Base-by-base conservation (phyloP, 768 basidiomycete genomes). In the Trametes coccinea region DNA sequence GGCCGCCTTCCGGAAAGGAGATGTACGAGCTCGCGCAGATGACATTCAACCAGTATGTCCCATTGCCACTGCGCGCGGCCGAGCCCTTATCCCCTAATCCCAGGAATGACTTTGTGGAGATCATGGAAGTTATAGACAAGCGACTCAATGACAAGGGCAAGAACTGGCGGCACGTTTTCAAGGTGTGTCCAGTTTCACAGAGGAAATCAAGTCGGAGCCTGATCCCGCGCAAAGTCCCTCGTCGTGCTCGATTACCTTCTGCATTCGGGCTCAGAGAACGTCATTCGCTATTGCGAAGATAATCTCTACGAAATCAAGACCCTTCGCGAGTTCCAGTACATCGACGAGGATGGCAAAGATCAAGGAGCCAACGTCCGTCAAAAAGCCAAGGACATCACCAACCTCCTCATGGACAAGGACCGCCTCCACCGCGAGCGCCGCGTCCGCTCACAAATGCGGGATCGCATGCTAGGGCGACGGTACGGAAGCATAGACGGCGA, bases 111-210 rank as follows among this genome's bases (percentile, higher is more conserved):
- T 98, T 97, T 71, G 89, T 97, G 8, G 96, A 98, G 76, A 92
- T 98, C 71, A 95, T 98, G 91, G 93, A 97, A 78, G 94, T 97
- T 89, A 82, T 98, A 43, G 95, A 97, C 77, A 98, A 98, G 77
- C 85, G 96, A 50, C 77, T 98, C 63, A 94, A 95, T 66, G 96
- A 98, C 79, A 98, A 97, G 80, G 96, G 96, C 33, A 98, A 98
- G 84, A 95, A 97, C 70, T 98, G 96, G 96, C 83, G 95, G 52
- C 96, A 98, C 79, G 95, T 98, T 56, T 98, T 95, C 85, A 98
- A 98, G 84, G 93, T 88, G 3, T 4, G 31, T 53, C 4, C 33
- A 9, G 7, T 27, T 29, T 7, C 13, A 8, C n/a, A 5, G 27
- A 5, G 5, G 14, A 8, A 33, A 33, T 30, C 2, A 5, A 13